Evolutionary conservation across 1,139 yeast species (phyloP), one percentile per base, ranked within the genome.

Genomic region (Waltiozyma solani): DNA sequence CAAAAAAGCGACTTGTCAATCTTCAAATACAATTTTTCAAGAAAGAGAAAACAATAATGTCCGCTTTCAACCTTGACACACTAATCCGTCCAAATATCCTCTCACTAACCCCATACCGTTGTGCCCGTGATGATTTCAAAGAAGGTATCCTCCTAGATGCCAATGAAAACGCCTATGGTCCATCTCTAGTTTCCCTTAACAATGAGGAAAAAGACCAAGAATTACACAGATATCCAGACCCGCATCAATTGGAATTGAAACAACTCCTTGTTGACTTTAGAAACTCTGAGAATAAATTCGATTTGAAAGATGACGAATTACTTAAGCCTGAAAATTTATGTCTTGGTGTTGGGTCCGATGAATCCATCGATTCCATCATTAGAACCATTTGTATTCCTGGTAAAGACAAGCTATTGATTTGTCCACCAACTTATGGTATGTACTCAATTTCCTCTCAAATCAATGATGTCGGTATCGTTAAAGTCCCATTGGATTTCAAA

Each of bases 391-490:
- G 96, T 56, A 65, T 63, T 13, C 98, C 99, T 4, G 84, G 82
- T 0, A 69, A 67, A 47, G 96, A 87, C 44, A 89, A 86, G 58
- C 63, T 93, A 52, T 63, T 91, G 50, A 73, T 78, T 3, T 81
- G 96, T 58, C 96, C 98, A 5, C 98, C 98, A 27, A 91, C 98
- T 0, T 91, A 91, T 55, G 97, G 98, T 11, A 91, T 91, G 99
- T 91, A 91, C 65, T 63, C 81, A 2, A 89, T 93, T 32, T 83
- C 95, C 57, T 94, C 97, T 2, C 76, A 77, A 26, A 82, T 91
- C 43, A 91, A 91, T 55, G 97, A 91, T 52, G 84, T 89, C 10
- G 81, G 69, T 24, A 69, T 84, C 30, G 87, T 76, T 17, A 69
- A 73, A 45, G 87, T 87, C 12, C 91, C 95, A 14, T 64, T 78